Evolutionary conservation across 768 basidiomycete genomes (phyloP).

Genomic region (Lactarius indigo): DNA sequence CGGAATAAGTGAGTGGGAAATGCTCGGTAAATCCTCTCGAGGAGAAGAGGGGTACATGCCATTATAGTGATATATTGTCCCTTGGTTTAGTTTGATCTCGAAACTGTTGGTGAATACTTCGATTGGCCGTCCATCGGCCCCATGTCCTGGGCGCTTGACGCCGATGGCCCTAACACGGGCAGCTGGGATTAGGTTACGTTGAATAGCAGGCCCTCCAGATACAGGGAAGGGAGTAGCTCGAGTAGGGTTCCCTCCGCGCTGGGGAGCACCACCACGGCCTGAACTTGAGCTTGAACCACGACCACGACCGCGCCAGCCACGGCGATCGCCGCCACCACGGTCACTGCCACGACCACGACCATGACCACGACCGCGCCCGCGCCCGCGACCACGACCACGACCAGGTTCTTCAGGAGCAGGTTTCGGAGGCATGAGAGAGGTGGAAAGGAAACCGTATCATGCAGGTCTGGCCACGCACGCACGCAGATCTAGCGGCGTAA

Average conservation of each 20-base stretch:
- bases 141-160: constrained; percentile 65
- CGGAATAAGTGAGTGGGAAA: background rate
- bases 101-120: constrained; percentile 60
- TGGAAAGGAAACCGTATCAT: background rate
- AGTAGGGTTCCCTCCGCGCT: constrained; percentile 30
- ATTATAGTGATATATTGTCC: constrained; percentile 74
- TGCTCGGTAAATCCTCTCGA: background rate
- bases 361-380: background rate
- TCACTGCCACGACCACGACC: too few relatives aligned
- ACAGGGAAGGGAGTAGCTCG: constrained; percentile 27
- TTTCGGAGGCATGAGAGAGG: constrained; percentile 25
- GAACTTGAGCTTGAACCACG: background rate
- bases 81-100: constrained; percentile 53
- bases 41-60: constrained; percentile 42
- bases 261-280: constrained; percentile 21
- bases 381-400: background rate
- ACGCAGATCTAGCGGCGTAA: too few relatives aligned
- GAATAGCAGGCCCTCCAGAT: background rate
- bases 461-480: background rate
- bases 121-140: constrained; percentile 48
- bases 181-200: constrained; percentile 32
- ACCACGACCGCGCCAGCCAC: background rate
- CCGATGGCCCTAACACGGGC: constrained; percentile 52
- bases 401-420: background rate
- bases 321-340: too few relatives aligned